These are phyloP conservation scores for Guadua angustifolia DNA, from an alignment of 176 grass and related monocot species.

Conservation along the genomic window DNA sequence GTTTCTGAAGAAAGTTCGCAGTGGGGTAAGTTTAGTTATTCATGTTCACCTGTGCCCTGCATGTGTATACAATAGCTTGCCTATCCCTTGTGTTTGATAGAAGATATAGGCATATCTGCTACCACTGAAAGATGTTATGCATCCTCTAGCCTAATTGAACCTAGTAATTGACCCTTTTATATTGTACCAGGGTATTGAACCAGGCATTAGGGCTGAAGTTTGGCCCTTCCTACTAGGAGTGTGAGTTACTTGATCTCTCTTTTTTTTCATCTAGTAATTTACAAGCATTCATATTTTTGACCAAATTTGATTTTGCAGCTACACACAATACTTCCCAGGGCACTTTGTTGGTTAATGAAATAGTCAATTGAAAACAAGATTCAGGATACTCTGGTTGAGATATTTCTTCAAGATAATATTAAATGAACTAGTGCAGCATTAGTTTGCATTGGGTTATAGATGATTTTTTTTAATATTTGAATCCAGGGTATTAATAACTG, in stretches of 20 bases:
- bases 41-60: constrained; percentile 2
- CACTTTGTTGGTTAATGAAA: constrained; percentile 17
- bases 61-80: not conserved
- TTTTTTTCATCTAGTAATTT: constrained; percentile 34
- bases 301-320: not conserved
- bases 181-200: constrained; percentile 78
- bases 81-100: constrained; percentile 4
- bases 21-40: constrained; percentile 70
- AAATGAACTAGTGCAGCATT: not conserved
- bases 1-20: constrained; percentile 96
- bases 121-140: not conserved
- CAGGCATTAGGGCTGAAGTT: constrained; percentile 88
- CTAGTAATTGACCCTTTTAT: constrained; percentile 36
- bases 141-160: constrained; percentile 28
- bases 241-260: constrained; percentile 60
- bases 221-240: constrained; percentile 96
- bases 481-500: not conserved
- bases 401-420: constrained; percentile 24
- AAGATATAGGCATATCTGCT: constrained; percentile 9
- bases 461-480: not conserved
- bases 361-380: constrained; percentile 14
- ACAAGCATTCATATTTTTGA: constrained; percentile 25
- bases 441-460: not conserved
- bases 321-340: not conserved
- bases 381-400: not conserved